These are phyloP conservation scores for Blastomyces parvus DNA, from an alignment of 2,329 filamentous ascomycete species.

Conservation along the genomic window DNA sequence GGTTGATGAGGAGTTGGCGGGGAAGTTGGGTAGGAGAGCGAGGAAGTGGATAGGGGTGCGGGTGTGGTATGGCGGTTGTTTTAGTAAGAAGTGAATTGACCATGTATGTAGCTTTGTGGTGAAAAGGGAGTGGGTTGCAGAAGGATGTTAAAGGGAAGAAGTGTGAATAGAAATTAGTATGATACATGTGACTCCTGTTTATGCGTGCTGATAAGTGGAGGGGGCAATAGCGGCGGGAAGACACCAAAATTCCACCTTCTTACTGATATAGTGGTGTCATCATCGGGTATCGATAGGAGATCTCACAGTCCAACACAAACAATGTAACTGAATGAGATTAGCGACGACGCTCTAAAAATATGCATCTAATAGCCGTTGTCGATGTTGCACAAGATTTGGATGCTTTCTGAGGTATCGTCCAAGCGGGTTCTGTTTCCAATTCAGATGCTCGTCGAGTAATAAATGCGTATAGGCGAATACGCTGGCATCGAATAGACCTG, in stretches of 20 bases:
- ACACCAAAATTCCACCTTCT: neutral
- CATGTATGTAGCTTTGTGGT: conserved; percentile 3
- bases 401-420: conserved; percentile 47
- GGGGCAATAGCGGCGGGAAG: neutral
- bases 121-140: neutral
- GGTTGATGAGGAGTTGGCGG: conserved; percentile 47
- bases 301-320: neutral
- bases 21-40: conserved; percentile 50
- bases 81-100: conserved; percentile 26
- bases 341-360: conserved; percentile 37
- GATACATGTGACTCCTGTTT: neutral
- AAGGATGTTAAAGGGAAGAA: neutral
- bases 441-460: conserved; percentile 55
- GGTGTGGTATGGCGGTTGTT: conserved; percentile 46
- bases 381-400: conserved; percentile 56
- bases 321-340: neutral
- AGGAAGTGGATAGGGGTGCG: conserved; percentile 53
- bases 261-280: neutral
- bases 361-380: conserved; percentile 45
- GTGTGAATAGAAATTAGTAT: neutral
- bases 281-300: neutral
- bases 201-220: neutral
- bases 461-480: conserved; percentile 86
- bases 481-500: conserved; percentile 74
- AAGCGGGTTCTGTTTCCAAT: conserved; percentile 57